These are phyloP conservation scores for Candida odintsovae DNA, from an alignment of 805 yeast genomes.

Conservation along the genomic window DNA sequence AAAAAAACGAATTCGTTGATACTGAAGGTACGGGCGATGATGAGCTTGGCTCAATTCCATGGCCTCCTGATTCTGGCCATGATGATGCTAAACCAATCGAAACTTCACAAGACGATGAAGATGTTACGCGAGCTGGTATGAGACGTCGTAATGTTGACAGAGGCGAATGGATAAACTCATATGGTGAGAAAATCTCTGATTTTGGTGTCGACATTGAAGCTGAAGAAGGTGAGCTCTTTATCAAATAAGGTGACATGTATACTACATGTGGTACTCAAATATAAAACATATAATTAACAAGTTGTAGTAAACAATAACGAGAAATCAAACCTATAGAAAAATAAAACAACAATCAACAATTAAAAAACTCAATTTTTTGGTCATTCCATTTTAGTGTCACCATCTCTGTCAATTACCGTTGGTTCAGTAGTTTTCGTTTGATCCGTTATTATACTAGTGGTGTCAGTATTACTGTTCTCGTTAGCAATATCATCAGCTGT, in stretches of 20 bases:
- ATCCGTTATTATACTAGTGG: conserved; percentile 15
- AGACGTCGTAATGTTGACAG: conserved; percentile 16
- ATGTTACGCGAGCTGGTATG: background rate
- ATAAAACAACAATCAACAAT: background rate
- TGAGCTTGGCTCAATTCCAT: conserved; percentile 58
- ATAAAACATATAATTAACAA: background rate
- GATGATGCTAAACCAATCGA: conserved; percentile 20
- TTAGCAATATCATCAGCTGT: conserved; percentile 43
- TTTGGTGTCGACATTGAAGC: conserved; percentile 71
- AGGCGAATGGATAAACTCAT: conserved; percentile 61
- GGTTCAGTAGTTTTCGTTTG: conserved; percentile 5
- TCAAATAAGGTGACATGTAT: background rate
- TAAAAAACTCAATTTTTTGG: background rate
- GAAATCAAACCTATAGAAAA: background rate
- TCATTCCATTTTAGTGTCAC: conserved; percentile 27
- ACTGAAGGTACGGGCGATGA: conserved; percentile 39
- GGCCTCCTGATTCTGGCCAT: conserved; percentile 89
- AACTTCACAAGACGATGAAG: conserved; percentile 11
- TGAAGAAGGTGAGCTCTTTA: background rate
- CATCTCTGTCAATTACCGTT: conserved; percentile 23
- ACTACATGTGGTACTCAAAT: background rate
- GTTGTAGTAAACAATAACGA: background rate
- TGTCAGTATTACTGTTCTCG: conserved; percentile 9
- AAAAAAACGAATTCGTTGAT: conserved; percentile 46
- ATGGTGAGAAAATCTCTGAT: conserved; percentile 82